Evolutionary conservation across 805 yeast species (phyloP).

Genomic region (Teunomyces cretensis): DNA sequence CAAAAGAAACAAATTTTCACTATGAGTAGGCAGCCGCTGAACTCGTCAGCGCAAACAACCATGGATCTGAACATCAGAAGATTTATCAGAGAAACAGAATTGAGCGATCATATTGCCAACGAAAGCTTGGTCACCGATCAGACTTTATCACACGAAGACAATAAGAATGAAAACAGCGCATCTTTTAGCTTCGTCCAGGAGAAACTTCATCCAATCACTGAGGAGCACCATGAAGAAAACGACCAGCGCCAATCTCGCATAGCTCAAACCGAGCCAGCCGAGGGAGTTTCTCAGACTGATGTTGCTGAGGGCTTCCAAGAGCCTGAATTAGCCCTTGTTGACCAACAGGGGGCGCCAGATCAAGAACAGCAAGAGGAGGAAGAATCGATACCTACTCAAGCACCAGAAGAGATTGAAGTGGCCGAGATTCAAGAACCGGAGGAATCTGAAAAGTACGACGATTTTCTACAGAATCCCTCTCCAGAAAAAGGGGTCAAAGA

Average conservation of each 20-base stretch:
- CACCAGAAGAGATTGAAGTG: background rate
- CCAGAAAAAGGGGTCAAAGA: slow-evolving; percentile 8
- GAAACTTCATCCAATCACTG: background rate
- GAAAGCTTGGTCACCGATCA: slow-evolving; percentile 15
- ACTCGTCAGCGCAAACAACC: slow-evolving; percentile 19
- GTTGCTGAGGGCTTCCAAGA: too few relatives aligned
- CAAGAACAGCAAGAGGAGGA: background rate
- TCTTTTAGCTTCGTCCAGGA: background rate
- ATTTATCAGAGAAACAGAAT: slow-evolving; percentile 29
- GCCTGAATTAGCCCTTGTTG: background rate
- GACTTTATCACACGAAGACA: slow-evolving; percentile 11
- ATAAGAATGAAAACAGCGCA: background rate
- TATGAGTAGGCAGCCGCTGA: slow-evolving; percentile 14
- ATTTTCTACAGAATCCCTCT: slow-evolving; percentile 1
- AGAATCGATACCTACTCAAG: background rate
- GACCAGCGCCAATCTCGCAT: background rate
- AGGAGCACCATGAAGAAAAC: background rate
- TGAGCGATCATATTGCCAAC: slow-evolving; percentile 16
- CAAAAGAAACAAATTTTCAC: background rate
- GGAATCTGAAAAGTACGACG: background rate
- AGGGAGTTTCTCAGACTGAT: too few relatives aligned
- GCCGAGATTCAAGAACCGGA: background rate
- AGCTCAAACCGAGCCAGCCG: background rate
- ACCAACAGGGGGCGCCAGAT: background rate
- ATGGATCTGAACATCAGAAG: slow-evolving; percentile 25